A percentile compares a stretch with the other conserved stretches of the same genome.
phyloP scores from a whole-genome alignment of 2,329 filamentous ascomycete species.

The Fusarium staphyleae region DNA sequence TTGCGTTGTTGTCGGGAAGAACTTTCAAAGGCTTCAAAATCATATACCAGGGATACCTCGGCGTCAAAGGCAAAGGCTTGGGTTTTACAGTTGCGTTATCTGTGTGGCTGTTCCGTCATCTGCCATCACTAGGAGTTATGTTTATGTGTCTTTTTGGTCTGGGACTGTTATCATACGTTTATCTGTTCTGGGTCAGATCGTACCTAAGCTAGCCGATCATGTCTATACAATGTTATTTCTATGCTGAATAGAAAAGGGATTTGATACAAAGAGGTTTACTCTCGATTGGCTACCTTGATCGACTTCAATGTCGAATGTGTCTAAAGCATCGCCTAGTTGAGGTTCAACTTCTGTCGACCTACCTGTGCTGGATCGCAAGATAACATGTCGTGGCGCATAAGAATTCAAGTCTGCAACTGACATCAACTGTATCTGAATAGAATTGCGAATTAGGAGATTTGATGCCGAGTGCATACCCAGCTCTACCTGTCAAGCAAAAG shows the following conservation, averaged over 20 bases:
- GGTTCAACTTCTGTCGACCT: neutral
- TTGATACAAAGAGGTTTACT: neutral
- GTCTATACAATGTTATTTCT: conserved; percentile 14
- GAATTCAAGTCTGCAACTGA: conserved; percentile 19
- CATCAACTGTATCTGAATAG: conserved; percentile 27
- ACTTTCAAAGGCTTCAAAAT: conserved; percentile 32
- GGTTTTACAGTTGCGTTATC: conserved; percentile 26
- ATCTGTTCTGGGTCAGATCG: conserved; percentile 10
- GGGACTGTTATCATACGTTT: conserved; percentile 15
- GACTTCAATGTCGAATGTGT: neutral
- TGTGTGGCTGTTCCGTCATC: conserved; percentile 23
- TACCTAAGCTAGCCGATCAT: conserved; percentile 14
- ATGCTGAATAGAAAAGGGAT: neutral
- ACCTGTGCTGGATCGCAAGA: neutral
- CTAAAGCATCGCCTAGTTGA: neutral
- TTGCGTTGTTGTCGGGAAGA: conserved; percentile 22
- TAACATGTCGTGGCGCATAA: neutral
- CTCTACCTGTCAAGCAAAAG: conserved; percentile 31
- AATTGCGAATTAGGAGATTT: conserved; percentile 21
- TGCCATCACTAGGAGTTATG: conserved; percentile 29
- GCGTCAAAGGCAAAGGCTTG: conserved; percentile 37
- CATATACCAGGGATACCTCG: conserved; percentile 43
- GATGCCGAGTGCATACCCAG: conserved; percentile 16
- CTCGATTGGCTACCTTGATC: too few species aligned
- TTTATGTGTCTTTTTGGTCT: conserved; percentile 19